These are phyloP conservation scores for Zopfochytrium polystomum DNA, from an alignment of 371 early-diverging fungal species.

Conservation along the genomic window DNA sequence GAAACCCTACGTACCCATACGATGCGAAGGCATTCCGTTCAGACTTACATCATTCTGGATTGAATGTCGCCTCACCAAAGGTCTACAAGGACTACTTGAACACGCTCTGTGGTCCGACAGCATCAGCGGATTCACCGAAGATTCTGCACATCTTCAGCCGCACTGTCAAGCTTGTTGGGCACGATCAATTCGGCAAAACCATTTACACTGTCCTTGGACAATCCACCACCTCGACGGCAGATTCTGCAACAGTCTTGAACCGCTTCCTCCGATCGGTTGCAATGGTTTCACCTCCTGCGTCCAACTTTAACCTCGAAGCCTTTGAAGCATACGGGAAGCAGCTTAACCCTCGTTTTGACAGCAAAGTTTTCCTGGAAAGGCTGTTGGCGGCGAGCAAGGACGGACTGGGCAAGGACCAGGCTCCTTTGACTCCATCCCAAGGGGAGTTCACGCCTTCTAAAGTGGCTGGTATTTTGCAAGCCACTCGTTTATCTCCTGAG, in stretches of 20 bases:
- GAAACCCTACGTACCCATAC: background rate
- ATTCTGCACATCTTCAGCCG: background rate
- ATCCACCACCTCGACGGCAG: conserved; percentile 4
- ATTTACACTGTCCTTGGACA: conserved; percentile 7
- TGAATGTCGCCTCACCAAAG: background rate
- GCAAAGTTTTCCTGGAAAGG: background rate
- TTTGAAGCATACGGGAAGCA: background rate
- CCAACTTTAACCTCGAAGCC: background rate
- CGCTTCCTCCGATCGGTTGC: background rate
- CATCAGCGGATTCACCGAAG: background rate
- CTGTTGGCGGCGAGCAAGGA: background rate
- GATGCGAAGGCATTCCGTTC: background rate
- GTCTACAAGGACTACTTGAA: background rate
- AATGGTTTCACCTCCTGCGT: background rate
- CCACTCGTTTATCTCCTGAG: background rate
- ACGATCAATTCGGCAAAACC: conserved; percentile 1
- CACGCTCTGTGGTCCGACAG: conserved; percentile 1
- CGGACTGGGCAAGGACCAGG: background rate
- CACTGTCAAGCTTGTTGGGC: background rate
- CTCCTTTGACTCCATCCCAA: background rate
- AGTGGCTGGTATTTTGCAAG: background rate
- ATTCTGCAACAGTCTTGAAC: background rate
- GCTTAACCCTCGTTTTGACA: background rate
- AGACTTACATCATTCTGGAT: background rate
- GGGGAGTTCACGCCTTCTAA: background rate